phyloP scores from a whole-genome alignment of 345 rosid genomes.

The Syzygium grande region DNA sequence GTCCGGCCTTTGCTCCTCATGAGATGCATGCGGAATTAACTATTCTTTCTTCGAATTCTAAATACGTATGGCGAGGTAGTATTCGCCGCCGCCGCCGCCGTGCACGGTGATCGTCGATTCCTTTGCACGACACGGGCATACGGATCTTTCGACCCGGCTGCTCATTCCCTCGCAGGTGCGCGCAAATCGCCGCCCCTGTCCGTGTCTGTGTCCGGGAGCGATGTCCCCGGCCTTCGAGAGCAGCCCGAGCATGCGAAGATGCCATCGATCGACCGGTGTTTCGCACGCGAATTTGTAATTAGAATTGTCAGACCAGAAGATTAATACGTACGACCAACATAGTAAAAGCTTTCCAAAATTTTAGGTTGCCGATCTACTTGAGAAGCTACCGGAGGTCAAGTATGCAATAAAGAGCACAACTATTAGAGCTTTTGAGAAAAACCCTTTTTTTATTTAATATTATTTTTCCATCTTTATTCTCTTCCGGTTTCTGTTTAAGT shows the following conservation, averaged over 20 bases:
- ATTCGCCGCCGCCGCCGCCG: too few species aligned
- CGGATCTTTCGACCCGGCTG: accelerated
- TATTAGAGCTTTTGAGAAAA: background rate
- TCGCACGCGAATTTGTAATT: background rate
- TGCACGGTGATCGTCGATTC: too few species aligned
- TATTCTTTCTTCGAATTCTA: background rate
- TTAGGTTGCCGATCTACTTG: background rate
- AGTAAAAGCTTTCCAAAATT: background rate
- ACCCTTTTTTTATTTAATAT: background rate
- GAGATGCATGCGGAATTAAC: background rate
- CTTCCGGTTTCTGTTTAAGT: background rate
- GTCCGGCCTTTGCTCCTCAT: background rate
- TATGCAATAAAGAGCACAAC: background rate
- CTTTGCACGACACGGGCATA: accelerated
- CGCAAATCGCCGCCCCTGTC: background rate
- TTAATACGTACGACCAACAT: background rate
- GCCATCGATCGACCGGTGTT: background rate
- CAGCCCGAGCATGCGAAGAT: background rate
- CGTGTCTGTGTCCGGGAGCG: background rate
- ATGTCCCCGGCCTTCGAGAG: background rate
- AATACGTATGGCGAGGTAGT: too few species aligned
- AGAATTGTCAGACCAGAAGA: background rate
- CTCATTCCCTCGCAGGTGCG: background rate
- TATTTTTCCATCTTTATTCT: background rate
- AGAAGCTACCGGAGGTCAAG: background rate